Percentiles rank a stretch among this genome's conserved stretches.
Evolutionary conservation across 1,139 yeast species (phyloP).

Genomic region (Kurtzmaniella natalensis): DNA sequence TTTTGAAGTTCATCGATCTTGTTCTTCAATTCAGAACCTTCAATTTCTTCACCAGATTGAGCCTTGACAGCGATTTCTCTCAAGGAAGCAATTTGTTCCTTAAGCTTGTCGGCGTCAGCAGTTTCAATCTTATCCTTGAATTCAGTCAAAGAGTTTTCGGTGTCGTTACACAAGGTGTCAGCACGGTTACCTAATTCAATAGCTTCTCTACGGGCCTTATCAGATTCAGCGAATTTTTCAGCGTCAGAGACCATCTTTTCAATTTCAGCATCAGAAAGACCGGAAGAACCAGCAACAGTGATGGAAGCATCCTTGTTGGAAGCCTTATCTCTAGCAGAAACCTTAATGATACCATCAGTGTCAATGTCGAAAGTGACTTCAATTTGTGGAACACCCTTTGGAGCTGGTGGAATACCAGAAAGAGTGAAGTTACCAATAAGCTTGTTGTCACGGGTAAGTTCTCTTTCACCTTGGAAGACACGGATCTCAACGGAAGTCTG

Average conservation of each 20-base stretch:
- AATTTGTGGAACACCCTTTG: constrained; percentile 99
- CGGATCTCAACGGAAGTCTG: constrained; percentile 98
- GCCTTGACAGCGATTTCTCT: constrained; percentile 93
- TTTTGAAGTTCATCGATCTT: constrained; percentile 94
- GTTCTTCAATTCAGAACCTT: constrained; percentile 78
- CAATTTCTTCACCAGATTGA: constrained; percentile 87
- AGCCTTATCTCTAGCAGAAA: constrained; percentile 97
- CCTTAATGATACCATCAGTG: constrained; percentile 98
- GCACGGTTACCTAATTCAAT: constrained; percentile 97
- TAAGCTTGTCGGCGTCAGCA: constrained; percentile 82
- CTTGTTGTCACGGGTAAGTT: constrained; percentile 97
- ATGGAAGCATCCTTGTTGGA: constrained; percentile 97
- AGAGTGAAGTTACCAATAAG: constrained; percentile 96
- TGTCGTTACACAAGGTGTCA: constrained; percentile 93
- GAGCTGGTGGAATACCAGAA: constrained; percentile 97
- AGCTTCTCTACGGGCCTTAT: constrained; percentile 90
- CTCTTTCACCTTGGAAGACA: constrained; percentile 99
- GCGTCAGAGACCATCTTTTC: constrained; percentile 99
- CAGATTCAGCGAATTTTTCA: constrained; percentile 95
- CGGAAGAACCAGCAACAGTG: constrained; percentile 98
- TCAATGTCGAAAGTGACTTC: constrained; percentile 98
- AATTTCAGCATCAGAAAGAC: constrained; percentile 92
- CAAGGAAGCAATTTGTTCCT: constrained; percentile 68
- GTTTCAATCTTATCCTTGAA: constrained; percentile 90
- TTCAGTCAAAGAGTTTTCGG: constrained; percentile 91